Evolutionary conservation across 106 monocot species (phyloP), one percentile per base, ranked within the genome.

Genomic region (Dioscorea alata): DNA sequence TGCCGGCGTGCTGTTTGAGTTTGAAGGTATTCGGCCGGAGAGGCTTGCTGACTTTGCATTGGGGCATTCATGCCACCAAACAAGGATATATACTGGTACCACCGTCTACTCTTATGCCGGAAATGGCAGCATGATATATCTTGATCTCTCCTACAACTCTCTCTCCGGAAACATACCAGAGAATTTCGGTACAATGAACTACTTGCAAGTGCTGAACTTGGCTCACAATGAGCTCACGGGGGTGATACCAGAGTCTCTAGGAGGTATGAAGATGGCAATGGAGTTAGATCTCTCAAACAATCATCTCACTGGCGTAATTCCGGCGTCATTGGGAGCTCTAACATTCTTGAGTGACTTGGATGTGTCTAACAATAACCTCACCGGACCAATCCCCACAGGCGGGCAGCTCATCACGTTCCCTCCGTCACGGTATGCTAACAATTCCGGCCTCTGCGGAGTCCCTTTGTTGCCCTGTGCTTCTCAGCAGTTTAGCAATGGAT

Each of bases 351-450:
- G 61, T 4, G 88, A 88, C 31, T 68, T 96, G 23, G 91, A 96
- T 60, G 86, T 96, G 31, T 96, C 95, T 13, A 78, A 89, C 54
- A 96, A 96, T 69, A 78, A 86, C 25, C 84, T 96, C 67, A 50
- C 75, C 12, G 91, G 95, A 33, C 73, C 73, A 4, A 96, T 96
- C 25, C 91, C 95, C 0, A 32, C 80, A 23, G 14, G 70, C 2
- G 95, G 95, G 9, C 91, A 96, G 78, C 73, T 96, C 6, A 86
- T 50, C 7, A 96, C 95, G 0, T 86, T 96, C 69, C 74, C 86
- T 0, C 74, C 82, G 0, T 75, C 85, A 2, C 57, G 84, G 17
- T 96, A 81, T 63, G 86, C 32, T 4, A 88, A 91, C 75, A 96
- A 96, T 22, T 75, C 86, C 1, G 85, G 75, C 31, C 83, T 95